Evolutionary conservation across 2,329 filamentous ascomycete species (phyloP), one percentile per base, ranked within the genome.

Genomic region (Aspergillus sp.): DNA sequence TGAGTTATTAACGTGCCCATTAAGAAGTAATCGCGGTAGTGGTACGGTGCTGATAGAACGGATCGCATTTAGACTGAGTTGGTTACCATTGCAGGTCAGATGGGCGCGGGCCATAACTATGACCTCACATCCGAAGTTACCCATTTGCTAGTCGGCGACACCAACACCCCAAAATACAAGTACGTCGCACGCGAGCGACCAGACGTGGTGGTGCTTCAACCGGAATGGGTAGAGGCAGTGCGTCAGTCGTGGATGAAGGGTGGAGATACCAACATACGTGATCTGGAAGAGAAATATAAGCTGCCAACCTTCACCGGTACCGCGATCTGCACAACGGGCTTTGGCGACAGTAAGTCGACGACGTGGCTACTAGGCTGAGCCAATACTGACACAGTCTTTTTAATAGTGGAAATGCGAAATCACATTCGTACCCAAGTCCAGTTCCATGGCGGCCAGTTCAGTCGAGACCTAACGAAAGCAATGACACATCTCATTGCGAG

Each of bases 121-220:
- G 93, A 99, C 73, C 85, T 99, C 44, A 98, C 93, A n/a, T 90
- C 90, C 56, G 91, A 97, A 73, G 91, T 96, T 48, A 98, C 95
- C 5, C 95, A 99, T 78, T 86, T 99, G 47, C 84, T 99, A 62
- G 91, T 96, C 60, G 95, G 93, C 72, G 88, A 90, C 67, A 89
- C 91, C 68, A 85, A 93, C 71, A 98, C 93, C 1, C 86, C 89
- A 49, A 99, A 99, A 75, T 99, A 99, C 76, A 89, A 88, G 73
- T 96, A 96, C 80, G 93, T 98, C 68, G 95, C 93, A 53, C 90
- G 88, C 70, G 89, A 93, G 72, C 85, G 95, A 52, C 86, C 89
- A 48, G 95, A 99, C 69, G 88, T 99, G 68, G 87, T 86, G 70
- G 88, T 92, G 49, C 87, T 99, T 78, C 85, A 85, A 43, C 85